Conservation (phyloP, 140 eudicot species). For the Erigeron philadelphicus region DNA sequence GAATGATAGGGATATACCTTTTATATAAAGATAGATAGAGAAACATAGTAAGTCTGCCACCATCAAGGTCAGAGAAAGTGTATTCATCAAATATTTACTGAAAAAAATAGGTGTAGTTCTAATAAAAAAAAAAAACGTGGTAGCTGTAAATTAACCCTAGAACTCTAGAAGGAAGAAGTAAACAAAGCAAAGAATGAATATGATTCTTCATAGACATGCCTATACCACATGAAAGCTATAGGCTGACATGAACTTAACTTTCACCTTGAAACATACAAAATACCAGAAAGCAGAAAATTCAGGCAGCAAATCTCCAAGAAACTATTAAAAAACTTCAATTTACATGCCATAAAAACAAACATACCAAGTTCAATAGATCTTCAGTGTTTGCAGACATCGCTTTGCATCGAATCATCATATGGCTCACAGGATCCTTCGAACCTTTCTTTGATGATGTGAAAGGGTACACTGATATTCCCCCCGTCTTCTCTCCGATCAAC, state of each 20-base stretch:
- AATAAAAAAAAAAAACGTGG: not conserved
- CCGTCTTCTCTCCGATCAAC: conserved; percentile 94
- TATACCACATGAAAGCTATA: not conserved
- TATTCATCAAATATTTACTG: not conserved
- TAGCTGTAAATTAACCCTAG: not conserved
- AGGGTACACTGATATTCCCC: conserved; percentile 94
- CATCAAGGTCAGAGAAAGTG: not conserved
- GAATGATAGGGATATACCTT: not conserved
- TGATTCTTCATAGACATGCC: not conserved
- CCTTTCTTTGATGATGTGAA: conserved; percentile 81
- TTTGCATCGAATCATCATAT: conserved; percentile 83
- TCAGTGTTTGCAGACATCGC: conserved; percentile 92
- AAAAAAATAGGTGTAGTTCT: too few relatives aligned
- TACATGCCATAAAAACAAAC: conserved; percentile 4
- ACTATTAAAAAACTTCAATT: not conserved
- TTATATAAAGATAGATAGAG: not conserved
- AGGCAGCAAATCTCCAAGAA: not conserved
- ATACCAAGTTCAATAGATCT: conserved; percentile 89
- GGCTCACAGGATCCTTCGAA: conserved; percentile 61
- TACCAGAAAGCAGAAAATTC: not conserved
- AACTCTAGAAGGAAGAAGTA: not conserved
- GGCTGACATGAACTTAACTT: not conserved
- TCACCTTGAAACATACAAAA: not conserved
- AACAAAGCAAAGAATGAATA: not conserved
- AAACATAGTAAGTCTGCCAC: not conserved